Evolutionary conservation across 2,329 filamentous ascomycete species (phyloP), one percentile per base, ranked within the genome.

Genomic region (Colletotrichum salicis): DNA sequence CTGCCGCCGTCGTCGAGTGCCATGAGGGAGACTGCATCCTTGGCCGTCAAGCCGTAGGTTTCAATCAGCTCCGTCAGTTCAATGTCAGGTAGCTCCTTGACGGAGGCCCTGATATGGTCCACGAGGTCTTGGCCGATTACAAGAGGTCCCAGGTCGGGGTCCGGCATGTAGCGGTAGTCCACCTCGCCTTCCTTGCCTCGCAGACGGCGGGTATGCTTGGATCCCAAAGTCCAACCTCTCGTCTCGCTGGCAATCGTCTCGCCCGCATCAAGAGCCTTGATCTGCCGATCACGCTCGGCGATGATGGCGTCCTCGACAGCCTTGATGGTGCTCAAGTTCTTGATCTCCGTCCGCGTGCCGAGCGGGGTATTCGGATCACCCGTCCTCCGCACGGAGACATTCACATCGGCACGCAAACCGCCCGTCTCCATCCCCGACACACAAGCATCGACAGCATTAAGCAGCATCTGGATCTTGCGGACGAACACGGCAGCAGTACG

Each of bases 161-260:
- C 96, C 0, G 96, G 96, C 96, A 99, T 98, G 79, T 99, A 99
- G 54, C 96, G 89, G 81, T 99, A 99, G 81, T 99, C 96, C 6
- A 98, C 95, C 79, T 97, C 96, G 59, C 96, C 96, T 81, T 98
- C 96, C 81, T 99, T 99, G 31, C 94, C 94, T 77, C 96, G 89
- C 55, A 99, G 84, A 52, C 92, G 89, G 70, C 90, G 91, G 4
- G 96, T 98, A 79, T 95, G 92, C 4, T 90, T 94, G 74, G 91
- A 92, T 2, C 95, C 95, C 29, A 97, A 88, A 1, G 94, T 93
- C 95, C 95, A 99, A 6, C 96, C 96, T 69, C 96, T 89, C 8
- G 96, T 99, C 84, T 99, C 96, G 56, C 95, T 94, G 75, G 91
- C 88, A 61, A 98, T 88, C 0, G 84, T 82, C 1, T 93, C 93